A percentile compares a stretch with the other conserved stretches of the same genome.
Conservation (phyloP, 2,329 filamentous ascomycete species). For the Cadophora malorum region DNA sequence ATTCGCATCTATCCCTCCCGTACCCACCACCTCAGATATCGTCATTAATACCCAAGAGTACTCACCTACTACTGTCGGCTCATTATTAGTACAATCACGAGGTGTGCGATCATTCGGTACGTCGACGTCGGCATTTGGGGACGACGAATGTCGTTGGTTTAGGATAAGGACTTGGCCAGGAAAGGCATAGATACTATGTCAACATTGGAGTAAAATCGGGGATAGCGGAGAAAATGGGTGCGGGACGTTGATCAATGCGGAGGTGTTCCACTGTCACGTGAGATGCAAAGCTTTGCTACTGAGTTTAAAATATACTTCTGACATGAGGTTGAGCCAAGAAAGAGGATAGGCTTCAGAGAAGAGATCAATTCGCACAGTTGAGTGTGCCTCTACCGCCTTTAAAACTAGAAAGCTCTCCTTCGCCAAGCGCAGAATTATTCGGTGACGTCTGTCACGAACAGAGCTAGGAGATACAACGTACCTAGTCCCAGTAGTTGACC, state of each 20-base stretch:
- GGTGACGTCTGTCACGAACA: background rate
- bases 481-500: background rate
- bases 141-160: background rate
- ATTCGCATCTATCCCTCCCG: background rate
- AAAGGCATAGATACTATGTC: background rate
- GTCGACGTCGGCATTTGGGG: background rate
- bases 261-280: background rate
- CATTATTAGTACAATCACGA: background rate
- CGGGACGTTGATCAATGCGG: background rate
- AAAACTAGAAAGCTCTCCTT: too few relatives aligned
- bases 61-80: too few relatives aligned
- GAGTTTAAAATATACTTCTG: background rate
- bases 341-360: background rate
- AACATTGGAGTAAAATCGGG: background rate
- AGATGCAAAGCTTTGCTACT: background rate
- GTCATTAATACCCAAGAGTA: too few relatives aligned
- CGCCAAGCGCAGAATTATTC: background rate
- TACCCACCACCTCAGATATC: too few relatives aligned
- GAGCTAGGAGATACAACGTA: background rate
- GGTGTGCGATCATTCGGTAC: background rate
- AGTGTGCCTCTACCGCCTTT: too few relatives aligned
- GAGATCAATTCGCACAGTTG: too few relatives aligned
- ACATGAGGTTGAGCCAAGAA: background rate
- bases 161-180: background rate
- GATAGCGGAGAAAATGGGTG: background rate